Evolutionary conservation across 768 basidiomycete species (phyloP), one percentile per base, ranked within the genome.

Genomic region (Boletellus ananiceps): DNA sequence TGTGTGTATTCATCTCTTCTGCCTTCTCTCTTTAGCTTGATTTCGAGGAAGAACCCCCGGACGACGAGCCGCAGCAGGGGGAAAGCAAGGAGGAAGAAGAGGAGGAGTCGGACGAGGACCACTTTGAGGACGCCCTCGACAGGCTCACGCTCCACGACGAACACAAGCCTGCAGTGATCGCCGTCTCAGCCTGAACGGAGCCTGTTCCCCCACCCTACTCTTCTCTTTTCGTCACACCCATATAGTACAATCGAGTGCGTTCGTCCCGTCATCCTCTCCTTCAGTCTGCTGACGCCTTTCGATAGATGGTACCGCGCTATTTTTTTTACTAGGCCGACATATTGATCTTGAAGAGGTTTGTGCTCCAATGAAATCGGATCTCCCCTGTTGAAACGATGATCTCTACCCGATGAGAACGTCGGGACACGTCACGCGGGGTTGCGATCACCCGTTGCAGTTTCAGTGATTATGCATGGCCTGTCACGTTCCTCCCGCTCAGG

Each of bases 31-130:
- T 18, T 6, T 51, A 93, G 88, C 80, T 93, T 50, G 92, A 93
- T 61, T 91, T 80, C 61, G 88, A 92, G 59, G 88, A 92, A 56
- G 83, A 88, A 47, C 73, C 75, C n/a, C 73, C 76, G 7, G 83
- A 82, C 15, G 75, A 76, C 4, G 77, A 71, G 15, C 49, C 45
- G 23, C 46, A 50, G 47, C 40, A 52, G 7, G 63, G 54, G 21
- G 69, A 68, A 46, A 60, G 15, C 12, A 46, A 69, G 4, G 74
- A 68, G 16, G 71, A 71, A 32, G 74, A 19, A 19, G 19, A 71
- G 32, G 74, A 72, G 5, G 50, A 65, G 1, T 67, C 68, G 2
- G 64, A 71, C 31, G 69, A 72, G 18, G 75, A 78, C 36, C 54
- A 65, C 9, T 84, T 88, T 50, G 78, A 82, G 57, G 84, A 87